Conservation (phyloP, 805 yeast species). For the Cyberlindnera americana region DNA sequence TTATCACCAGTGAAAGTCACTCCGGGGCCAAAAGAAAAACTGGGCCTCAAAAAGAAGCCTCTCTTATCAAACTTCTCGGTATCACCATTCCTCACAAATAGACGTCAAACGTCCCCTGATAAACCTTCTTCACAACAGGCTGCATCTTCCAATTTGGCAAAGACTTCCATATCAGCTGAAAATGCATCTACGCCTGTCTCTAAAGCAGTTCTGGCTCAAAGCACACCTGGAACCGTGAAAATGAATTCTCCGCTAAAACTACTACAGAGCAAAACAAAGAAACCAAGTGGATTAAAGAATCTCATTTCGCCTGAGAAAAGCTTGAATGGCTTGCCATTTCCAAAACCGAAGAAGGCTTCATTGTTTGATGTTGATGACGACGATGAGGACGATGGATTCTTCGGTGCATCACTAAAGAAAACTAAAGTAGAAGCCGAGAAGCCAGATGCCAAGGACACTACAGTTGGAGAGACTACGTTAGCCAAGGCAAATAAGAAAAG, state of each 20-base stretch:
- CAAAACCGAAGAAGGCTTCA: conserved; percentile 18
- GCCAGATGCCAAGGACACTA: neutral
- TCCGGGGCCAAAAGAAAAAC: conserved; percentile 5
- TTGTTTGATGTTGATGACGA: conserved; percentile 29
- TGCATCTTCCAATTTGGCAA: too few species aligned
- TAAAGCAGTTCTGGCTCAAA: conserved; percentile 22
- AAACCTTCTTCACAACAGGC: neutral
- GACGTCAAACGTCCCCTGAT: conserved; percentile 12
- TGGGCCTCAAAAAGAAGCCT: conserved; percentile 14
- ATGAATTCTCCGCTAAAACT: conserved; percentile 22
- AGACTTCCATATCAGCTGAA: neutral
- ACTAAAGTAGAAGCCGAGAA: conserved; percentile 8
- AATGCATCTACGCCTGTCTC: conserved; percentile 17
- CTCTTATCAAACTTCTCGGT: conserved; percentile 18
- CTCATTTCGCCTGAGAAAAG: conserved; percentile 21
- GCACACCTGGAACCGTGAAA: conserved; percentile 25
- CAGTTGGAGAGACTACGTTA: conserved; percentile 1
- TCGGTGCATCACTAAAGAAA: conserved; percentile 18
- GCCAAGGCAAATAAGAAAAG: conserved; percentile 13
- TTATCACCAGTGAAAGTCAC: conserved; percentile 18
- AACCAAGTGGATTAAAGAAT: conserved; percentile 26
- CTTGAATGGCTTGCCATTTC: neutral
- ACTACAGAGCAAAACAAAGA: conserved; percentile 8
- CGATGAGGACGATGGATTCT: conserved; percentile 28
- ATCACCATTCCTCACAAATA: conserved; percentile 23